Evolutionary conservation across 2,329 filamentous ascomycete species (phyloP).

Genomic region (Trichoderma oligosporum): DNA sequence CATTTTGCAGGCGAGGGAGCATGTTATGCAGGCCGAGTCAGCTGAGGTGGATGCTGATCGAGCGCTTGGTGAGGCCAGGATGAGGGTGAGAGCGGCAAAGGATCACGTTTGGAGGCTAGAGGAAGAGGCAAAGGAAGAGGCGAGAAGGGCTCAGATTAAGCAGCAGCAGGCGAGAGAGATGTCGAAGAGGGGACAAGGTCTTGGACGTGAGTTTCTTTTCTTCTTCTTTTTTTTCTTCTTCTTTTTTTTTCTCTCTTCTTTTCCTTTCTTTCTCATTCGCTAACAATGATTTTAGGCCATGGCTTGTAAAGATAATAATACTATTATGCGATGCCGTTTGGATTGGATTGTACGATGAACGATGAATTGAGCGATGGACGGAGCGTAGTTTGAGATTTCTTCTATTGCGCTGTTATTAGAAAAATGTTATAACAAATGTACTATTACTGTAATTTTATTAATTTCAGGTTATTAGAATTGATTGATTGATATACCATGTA

Average conservation of each 20-base stretch:
- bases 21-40: constrained; percentile 57
- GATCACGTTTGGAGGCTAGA: constrained; percentile 62
- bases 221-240: not conserved
- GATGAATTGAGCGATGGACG: no score
- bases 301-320: not conserved
- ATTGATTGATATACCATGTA: no score
- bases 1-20: constrained; percentile 59
- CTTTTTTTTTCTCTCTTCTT: not conserved
- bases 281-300: not conserved
- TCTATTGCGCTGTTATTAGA: no score
- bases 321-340: no score
- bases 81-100: constrained; percentile 58
- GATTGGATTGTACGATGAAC: no score
- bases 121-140: constrained; percentile 62
- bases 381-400: no score
- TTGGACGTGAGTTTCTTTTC: constrained; percentile 52
- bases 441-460: no score
- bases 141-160: constrained; percentile 64
- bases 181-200: constrained; percentile 64
- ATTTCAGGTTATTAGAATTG: no score
- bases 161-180: constrained; percentile 61
- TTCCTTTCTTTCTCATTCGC: not conserved
- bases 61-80: constrained; percentile 55
- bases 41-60: constrained; percentile 64
- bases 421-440: no score